Evolutionary conservation across 495 filamentous ascomycete species (phyloP), one percentile per base, ranked within the genome.

Genomic region (Aspergillus indologenus): DNA sequence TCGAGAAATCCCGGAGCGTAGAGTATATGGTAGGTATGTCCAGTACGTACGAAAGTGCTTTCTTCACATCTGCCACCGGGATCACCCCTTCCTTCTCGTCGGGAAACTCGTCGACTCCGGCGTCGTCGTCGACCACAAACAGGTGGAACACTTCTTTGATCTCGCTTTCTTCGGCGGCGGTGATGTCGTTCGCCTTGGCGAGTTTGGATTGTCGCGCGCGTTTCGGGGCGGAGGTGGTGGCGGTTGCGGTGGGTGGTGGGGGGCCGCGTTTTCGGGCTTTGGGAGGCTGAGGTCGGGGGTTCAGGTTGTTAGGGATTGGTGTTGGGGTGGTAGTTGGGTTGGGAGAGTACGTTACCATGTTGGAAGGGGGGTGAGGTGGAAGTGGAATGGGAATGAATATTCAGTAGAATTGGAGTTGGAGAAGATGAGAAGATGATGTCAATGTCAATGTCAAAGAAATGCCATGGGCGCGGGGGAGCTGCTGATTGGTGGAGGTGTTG

Each of bases 141-240:
- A 97, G 80, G 29, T 81, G 73, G 73, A 94, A 98, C 17, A 91
- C 92, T 71, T 96, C 91, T 64, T 84, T 84, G 65, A 98, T 96
- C 71, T 96, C 91, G 62, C 82, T 78, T 69, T 98, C 94, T 76
- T 96, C 88, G 51, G 85, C 84, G 20, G 83, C 85, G 24, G 85
- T 87, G 71, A 98, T 85, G 70, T 89, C 83, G 79, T 97, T 85
- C 61, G 94, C 90, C 70, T 90, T 90, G 3, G 92, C 92, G 59
- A 96, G 89, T 69, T 91, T 93, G 63, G 92, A 96, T 62, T 81
- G 84, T 48, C 81, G 80, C 19, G 73, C 63, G 67, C 81, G 81
- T 64, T 74, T 82, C 23, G 72, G 69, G 23, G 68, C 67, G 40
- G 34, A 40, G 34, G 71, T 54, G 26, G 26, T 12, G 70, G 60